Percentiles rank a stretch among this genome's conserved stretches.
Conservation (phyloP, 306 rosid genomes). For the Adenanthera pavonina region DNA sequence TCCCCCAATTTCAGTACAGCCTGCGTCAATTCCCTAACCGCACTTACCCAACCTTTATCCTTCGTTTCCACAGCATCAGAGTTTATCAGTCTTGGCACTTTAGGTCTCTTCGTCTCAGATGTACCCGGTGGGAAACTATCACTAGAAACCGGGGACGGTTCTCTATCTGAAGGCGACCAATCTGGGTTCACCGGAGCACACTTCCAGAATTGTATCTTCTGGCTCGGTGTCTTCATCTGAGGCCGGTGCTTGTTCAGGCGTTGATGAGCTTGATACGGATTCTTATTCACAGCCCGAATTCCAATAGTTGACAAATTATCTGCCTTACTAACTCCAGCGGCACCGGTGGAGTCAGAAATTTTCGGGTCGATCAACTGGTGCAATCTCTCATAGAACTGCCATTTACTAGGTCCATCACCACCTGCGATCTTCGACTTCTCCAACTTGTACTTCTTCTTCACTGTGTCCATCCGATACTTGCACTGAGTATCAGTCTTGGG, state of each 20-base stretch:
- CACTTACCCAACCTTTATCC: conserved; percentile 65
- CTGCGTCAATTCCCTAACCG: conserved; percentile 78
- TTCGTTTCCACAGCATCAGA: conserved; percentile 42
- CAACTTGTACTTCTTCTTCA: conserved; percentile 91
- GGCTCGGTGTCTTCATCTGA: conserved; percentile 52
- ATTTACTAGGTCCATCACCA: conserved; percentile 66
- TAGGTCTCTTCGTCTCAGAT: conserved; percentile 61
- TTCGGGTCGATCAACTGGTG: conserved; percentile 82
- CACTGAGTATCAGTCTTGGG: conserved; percentile 94
- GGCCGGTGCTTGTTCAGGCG: conserved; percentile 43
- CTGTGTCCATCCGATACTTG: conserved; percentile 95
- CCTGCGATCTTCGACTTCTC: conserved; percentile 82
- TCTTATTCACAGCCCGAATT: conserved; percentile 47
- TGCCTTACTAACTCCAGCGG: conserved; percentile 24
- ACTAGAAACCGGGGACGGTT: conserved; percentile 63
- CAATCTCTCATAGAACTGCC: conserved; percentile 76
- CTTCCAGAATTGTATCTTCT: conserved; percentile 58
- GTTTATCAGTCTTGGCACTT: conserved; percentile 45
- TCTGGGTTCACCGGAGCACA: conserved; percentile 46
- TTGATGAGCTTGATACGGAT: conserved; percentile 47
- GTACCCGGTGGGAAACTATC: conserved; percentile 65
- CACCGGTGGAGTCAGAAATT: conserved; percentile 38
- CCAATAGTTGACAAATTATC: conserved; percentile 49
- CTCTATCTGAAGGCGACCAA: conserved; percentile 52
- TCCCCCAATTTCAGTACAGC: conserved; percentile 92